Evolutionary conservation across 306 rosid genomes (phyloP), one percentile per base, ranked within the genome.

Genomic region (Quillaja saponaria): DNA sequence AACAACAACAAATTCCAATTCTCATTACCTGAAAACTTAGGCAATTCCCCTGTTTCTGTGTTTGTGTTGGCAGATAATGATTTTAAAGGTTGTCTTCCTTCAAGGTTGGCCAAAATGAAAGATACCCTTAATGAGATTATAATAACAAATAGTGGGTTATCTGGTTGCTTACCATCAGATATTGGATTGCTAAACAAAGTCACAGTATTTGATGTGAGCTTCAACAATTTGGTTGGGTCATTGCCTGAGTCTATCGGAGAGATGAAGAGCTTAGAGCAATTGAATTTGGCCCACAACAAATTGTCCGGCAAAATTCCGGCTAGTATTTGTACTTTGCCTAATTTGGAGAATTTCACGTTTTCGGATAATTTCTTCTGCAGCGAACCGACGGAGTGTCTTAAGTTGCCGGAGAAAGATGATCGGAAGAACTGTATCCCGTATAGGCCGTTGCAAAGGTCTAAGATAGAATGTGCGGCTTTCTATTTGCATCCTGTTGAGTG

Each of bases 251-350:
- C 80, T 0, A 47, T 86, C 20, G 76, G 71, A 14, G 56, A 72
- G 2, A 84, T 91, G 98, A 86, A 71, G 80, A 84, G 67, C 15
- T 67, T 91, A 78, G 92, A 91, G 72, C 88, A 79, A 69, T 19
- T 91, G 18, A 82, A 91, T 55, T 86, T 88, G 72, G 91, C 90
- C 20, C 40, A 77, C 34, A 91, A 91, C 67, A 75, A 54, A 42
- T 60, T 91, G 1, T 88, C 88, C 6, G 95, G 98, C 1, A 47
- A 34, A 0, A 65, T 91, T 77, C 96, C 96, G 0, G 82, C 67
- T 34, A 71, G 81, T 56, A 14, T 88, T 0, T 91, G 98, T 58
- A 45, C 25, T 33, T 69, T 91, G 84, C 85, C 85, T 0, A 84
- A 76, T 73, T 61, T 91, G 82, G 79, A 88, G 73, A 88, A 86